These are phyloP conservation scores for Penicillium sp. DNA, from an alignment of 2,329 filamentous ascomycete species.

Conservation along the genomic window DNA sequence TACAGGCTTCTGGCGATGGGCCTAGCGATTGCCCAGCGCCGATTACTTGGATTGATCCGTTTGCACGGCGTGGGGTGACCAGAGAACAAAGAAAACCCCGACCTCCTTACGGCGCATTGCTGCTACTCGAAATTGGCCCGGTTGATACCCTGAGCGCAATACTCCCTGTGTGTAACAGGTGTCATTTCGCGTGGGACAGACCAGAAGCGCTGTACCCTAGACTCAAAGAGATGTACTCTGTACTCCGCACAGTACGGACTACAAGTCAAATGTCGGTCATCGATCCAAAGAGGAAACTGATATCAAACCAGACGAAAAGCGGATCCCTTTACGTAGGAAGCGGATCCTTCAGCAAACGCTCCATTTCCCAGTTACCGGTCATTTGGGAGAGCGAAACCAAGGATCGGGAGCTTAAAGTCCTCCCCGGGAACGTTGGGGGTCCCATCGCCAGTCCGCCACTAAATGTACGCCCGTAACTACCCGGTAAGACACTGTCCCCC, in stretches of 20 bases:
- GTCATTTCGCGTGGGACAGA: background rate
- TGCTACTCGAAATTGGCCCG: background rate
- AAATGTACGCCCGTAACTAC: background rate
- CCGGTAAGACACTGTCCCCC: background rate
- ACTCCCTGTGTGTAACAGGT: constrained; percentile 12
- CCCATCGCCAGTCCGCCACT: background rate
- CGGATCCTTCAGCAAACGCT: background rate
- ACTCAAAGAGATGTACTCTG: background rate
- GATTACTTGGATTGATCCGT: background rate
- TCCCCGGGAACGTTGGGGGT: background rate
- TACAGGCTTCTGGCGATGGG: background rate
- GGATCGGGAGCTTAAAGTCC: constrained; percentile 3
- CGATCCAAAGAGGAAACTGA: background rate
- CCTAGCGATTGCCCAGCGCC: background rate
- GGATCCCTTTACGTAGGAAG: no score
- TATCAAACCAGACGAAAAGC: constrained; percentile 4
- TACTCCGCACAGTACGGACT: no score
- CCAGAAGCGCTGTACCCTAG: background rate
- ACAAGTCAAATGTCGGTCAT: constrained; percentile 4
- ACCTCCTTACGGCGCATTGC: background rate
- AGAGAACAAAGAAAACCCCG: background rate
- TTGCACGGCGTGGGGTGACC: background rate
- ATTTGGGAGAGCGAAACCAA: background rate
- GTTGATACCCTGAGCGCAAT: background rate
- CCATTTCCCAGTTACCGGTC: constrained; percentile 1